These are phyloP conservation scores for Lachnum nothofagi DNA, from an alignment of 2,329 filamentous ascomycete species.

Conservation along the genomic window DNA sequence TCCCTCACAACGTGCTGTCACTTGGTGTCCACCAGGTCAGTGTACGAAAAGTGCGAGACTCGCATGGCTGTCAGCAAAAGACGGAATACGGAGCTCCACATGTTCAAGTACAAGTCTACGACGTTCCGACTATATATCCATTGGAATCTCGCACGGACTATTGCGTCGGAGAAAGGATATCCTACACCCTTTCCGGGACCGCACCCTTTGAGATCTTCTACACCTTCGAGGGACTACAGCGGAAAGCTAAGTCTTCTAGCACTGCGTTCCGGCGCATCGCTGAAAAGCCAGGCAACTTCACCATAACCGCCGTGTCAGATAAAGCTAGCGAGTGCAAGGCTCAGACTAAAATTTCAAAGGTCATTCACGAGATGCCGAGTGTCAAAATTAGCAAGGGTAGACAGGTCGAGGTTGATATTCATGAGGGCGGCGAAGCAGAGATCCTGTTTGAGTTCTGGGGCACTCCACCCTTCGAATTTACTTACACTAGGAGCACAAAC, in stretches of 20 bases:
- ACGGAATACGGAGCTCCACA: conserved; percentile 66
- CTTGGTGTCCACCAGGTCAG: conserved; percentile 85
- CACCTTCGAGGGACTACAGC: conserved; percentile 71
- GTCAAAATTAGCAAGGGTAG: conserved; percentile 84
- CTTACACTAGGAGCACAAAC: conserved; percentile 87
- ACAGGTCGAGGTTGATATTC: conserved; percentile 81
- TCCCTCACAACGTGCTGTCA: conserved; percentile 78
- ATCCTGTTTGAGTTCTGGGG: conserved; percentile 94
- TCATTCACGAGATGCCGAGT: conserved; percentile 85
- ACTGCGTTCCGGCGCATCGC: conserved; percentile 91
- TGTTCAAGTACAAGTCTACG: conserved; percentile 87
- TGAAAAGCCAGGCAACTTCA: conserved; percentile 83
- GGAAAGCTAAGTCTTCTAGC: conserved; percentile 72
- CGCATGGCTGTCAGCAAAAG: conserved; percentile 76
- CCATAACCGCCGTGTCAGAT: conserved; percentile 81
- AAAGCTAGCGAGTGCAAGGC: conserved; percentile 84
- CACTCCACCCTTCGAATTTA: conserved; percentile 94
- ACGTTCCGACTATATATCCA: conserved; percentile 84
- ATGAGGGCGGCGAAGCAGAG: conserved; percentile 90
- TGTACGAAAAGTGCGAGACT: conserved; percentile 84
- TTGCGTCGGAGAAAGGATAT: conserved; percentile 91
- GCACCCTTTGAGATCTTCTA: conserved; percentile 92
- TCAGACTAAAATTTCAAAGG: conserved; percentile 69
- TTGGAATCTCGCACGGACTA: conserved; percentile 81
- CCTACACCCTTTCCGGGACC: conserved; percentile 84